A percentile compares a stretch with the other conserved stretches of the same genome.
Evolutionary conservation across 164 flowering plant species (phyloP).

Genomic region (Vitis vinifera): ASM3070453v1 NC_081813.1:3128001-3128500

Average conservation of each 20-base stretch:
- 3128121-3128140: constrained; percentile 24
- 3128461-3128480: constrained; percentile 20
- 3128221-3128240: constrained; percentile 25
- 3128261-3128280: constrained; percentile 4
- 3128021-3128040: constrained; percentile 53
- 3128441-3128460: constrained; percentile 38
- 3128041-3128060: constrained; percentile 73
- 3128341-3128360: constrained; percentile 70
- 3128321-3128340: constrained; percentile 59
- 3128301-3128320: constrained; percentile 22
- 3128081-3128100: constrained; percentile 43
- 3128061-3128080: constrained; percentile 81
- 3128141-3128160: constrained; percentile 17
- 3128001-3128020: constrained; percentile 98
- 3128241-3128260: constrained; percentile 12
- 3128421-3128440: constrained; percentile 33
- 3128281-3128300: constrained; percentile 31
- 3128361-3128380: constrained; percentile 77
- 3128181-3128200: constrained; percentile 28
- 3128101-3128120: constrained; percentile 30
- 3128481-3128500: constrained; percentile 41
- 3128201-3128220: constrained; percentile 24
- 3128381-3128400: constrained; percentile 58
- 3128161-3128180: constrained; percentile 19
- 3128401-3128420: constrained; percentile 16